Base-by-base conservation (phyloP, 805 yeast species). In the Vanderwaltozyma yarrowii region DNA sequence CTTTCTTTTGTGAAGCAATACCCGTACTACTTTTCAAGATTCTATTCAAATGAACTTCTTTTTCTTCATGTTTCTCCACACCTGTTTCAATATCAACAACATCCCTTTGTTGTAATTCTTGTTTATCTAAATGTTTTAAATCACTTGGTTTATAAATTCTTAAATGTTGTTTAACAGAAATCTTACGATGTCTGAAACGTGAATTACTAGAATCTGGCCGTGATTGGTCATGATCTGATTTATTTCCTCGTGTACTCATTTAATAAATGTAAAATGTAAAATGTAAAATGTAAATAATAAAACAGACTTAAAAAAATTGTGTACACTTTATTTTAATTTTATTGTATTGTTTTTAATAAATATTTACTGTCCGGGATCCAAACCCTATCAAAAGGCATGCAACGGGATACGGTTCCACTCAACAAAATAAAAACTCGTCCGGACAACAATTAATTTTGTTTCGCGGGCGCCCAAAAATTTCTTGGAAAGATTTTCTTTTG, bases 61-160 rank as follows among this genome's bases (percentile, higher is more conserved):
- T 95, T 61, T 92, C 98, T 61, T 92, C 98, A 49, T 83, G 86
- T 58, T 92, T 92, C 54, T 92, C 98, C 30, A 92, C 98, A 62
- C 98, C 98, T 6, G 97, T 89, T 52, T 92, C 98, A 32, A 92
- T 74, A 44, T 86, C 85, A 51, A 85, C 86, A 23, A 84, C 63
- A 45, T 89, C 96, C 31, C 97, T 75, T 58, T 82, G 94, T 50
- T 78, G 54, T 33, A 57, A 33, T 38, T 56, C 63, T 30, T 54
- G 53, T 34, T 78, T 73, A 45, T 87, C 95, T 32, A 79, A 57
- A 46, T 82, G 82, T 1, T 95, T 89, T 36, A 89, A 64, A 51
- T 89, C 96, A 39, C 69, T 66, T 49, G 85, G 94, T 54, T 73
- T 73, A 56, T 79, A 73, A 8, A 89, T 79, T 43, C 79, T 80